Percentiles rank a stretch among this genome's conserved stretches.
These are phyloP conservation scores for Pachysandra terminalis DNA, from an alignment of 164 flowering plant species.

Conservation along the genomic window DNA sequence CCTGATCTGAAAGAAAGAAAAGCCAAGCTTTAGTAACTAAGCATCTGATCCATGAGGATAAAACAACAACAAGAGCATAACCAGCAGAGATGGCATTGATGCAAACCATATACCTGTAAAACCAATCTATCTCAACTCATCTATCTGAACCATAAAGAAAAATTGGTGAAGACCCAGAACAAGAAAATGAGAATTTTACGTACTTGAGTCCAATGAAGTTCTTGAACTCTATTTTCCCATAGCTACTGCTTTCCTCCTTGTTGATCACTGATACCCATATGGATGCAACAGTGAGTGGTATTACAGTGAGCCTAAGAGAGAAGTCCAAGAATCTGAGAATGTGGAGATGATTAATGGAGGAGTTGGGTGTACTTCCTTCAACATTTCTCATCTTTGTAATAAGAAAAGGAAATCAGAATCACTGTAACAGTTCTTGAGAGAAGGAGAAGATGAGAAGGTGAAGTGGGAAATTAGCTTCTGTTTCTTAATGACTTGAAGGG, in stretches of 20 bases:
- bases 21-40: conserved; percentile 62
- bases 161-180: not conserved
- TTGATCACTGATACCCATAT: conserved; percentile 68
- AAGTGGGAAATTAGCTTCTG: not conserved
- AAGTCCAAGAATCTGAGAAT: conserved; percentile 46
- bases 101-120: conserved; percentile 66
- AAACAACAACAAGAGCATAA: conserved; percentile 58
- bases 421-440: not conserved
- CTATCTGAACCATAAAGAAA: not conserved
- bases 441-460: not conserved
- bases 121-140: not conserved
- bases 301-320: conserved; percentile 52
- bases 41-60: conserved; percentile 51
- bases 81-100: conserved; percentile 62
- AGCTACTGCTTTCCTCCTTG: conserved; percentile 47
- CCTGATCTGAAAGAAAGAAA: conserved; percentile 94
- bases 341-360: conserved; percentile 19
- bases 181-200: conserved; percentile 3
- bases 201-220: conserved; percentile 74
- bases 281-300: conserved; percentile 67
- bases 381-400: too few species aligned
- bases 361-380: too few species aligned
- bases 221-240: conserved; percentile 63
- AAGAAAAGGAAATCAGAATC: too few species aligned
- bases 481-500: not conserved